phyloP scores from a whole-genome alignment of 768 basidiomycete genomes.

The Lyophyllum atratum region DNA sequence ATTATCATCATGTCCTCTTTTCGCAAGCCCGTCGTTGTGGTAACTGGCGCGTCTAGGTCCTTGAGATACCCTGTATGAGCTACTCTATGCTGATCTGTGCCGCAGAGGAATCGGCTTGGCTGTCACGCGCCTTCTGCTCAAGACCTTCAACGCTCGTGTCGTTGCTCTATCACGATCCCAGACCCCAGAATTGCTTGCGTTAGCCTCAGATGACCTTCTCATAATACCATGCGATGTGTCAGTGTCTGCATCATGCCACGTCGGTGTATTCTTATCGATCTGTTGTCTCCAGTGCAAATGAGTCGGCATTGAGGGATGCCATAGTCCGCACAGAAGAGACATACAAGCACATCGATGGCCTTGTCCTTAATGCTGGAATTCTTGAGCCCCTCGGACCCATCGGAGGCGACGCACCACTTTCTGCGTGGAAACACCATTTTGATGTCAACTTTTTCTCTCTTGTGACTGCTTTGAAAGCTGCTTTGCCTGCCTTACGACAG shows the following conservation, averaged over 20 bases:
- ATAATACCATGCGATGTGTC: constrained; percentile 76
- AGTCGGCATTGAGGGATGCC: constrained; percentile 53
- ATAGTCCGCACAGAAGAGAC: constrained; percentile 52
- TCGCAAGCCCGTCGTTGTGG: constrained; percentile 61
- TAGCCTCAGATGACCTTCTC: constrained; percentile 50
- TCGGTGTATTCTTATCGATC: constrained; percentile 7
- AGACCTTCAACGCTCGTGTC: constrained; percentile 64
- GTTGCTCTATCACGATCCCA: constrained; percentile 74
- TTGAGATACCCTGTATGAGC: constrained; percentile 2
- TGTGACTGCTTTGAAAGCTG: constrained; percentile 63
- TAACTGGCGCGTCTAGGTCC: constrained; percentile 87
- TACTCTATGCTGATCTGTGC: constrained; percentile 5
- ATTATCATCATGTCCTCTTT: constrained; percentile 1
- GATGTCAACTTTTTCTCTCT: constrained; percentile 90
- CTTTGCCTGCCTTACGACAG: constrained; percentile 69
- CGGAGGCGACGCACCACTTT: constrained; percentile 47
- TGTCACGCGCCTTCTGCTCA: constrained; percentile 64
- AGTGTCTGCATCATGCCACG: constrained; percentile 33
- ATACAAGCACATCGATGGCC: constrained; percentile 69
- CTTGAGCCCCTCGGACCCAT: constrained; percentile 71
- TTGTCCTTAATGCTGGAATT: constrained; percentile 85
- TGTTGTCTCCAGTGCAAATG: constrained; percentile 52
- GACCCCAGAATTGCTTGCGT: constrained; percentile 61
- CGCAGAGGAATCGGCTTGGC: constrained; percentile 76
- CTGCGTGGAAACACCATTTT: constrained; percentile 72